Conservation (phyloP, 257 asterid species). For the Ocimum tenuiflorum region DNA sequence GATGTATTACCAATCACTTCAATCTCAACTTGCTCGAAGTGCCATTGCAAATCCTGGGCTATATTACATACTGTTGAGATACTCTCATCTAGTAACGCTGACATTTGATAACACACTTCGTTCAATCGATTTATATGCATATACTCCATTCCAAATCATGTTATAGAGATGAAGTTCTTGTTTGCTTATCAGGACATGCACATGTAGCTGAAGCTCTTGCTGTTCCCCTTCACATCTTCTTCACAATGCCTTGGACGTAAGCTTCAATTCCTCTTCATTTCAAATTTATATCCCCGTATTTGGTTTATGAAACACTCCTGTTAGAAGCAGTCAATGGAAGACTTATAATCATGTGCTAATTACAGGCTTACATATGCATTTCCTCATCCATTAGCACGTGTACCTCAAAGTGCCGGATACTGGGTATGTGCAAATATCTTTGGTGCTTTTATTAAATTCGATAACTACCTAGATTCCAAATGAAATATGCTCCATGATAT, state of each 20-base stretch:
- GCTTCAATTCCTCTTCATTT: slow-evolving; percentile 23
- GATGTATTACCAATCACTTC: not conserved
- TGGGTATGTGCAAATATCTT: slow-evolving; percentile 81
- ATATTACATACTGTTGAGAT: not conserved
- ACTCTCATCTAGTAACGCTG: not conserved
- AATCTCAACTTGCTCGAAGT: not conserved
- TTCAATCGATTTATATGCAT: not conserved
- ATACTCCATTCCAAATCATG: not conserved
- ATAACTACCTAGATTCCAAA: not conserved
- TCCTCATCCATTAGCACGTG: slow-evolving; percentile 98
- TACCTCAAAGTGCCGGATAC: slow-evolving; percentile 95
- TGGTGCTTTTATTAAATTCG: not conserved
- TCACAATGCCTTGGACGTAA: slow-evolving; percentile 99
- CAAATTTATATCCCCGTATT: slow-evolving; percentile 2
- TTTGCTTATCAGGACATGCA: slow-evolving; percentile 72
- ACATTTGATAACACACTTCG: not conserved
- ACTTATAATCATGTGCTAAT: slow-evolving; percentile 27
- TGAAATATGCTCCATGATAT: not conserved
- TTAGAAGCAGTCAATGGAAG: not conserved
- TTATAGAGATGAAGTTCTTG: slow-evolving; percentile 8
- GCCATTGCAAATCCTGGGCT: not conserved
- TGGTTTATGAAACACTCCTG: not conserved
- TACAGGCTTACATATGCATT: slow-evolving; percentile 95
- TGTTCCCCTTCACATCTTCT: slow-evolving; percentile 94
- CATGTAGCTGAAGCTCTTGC: slow-evolving; percentile 98